phyloP scores from a whole-genome alignment of 768 basidiomycete genomes.

The Panellus pusillus region DNA sequence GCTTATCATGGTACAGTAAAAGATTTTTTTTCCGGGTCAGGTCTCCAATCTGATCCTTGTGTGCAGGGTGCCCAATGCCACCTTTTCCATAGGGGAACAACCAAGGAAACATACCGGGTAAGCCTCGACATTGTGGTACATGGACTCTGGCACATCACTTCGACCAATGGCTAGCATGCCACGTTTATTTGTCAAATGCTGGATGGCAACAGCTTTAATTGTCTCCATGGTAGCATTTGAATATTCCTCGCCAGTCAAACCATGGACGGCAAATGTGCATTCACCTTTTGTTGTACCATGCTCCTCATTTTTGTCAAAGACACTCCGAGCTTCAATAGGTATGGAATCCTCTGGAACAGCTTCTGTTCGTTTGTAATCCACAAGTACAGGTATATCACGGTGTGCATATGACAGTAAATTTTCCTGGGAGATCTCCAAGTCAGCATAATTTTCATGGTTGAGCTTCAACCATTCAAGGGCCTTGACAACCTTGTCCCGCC shows the following conservation, averaged over 20 bases:
- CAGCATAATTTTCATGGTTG: slow-evolving; percentile 13
- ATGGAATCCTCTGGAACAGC: not conserved
- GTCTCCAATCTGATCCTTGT: slow-evolving; percentile 14
- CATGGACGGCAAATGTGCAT: slow-evolving; percentile 40
- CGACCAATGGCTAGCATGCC: slow-evolving; percentile 25
- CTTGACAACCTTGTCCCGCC: slow-evolving; percentile 5
- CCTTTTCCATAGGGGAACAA: slow-evolving; percentile 39
- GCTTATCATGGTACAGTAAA: slow-evolving; percentile 33
- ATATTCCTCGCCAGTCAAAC: slow-evolving; percentile 29
- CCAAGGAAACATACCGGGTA: slow-evolving; percentile 43
- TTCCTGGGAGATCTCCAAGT: slow-evolving; percentile 7
- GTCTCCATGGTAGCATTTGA: slow-evolving; percentile 11
- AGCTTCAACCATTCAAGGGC: slow-evolving; percentile 14
- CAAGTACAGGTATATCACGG: slow-evolving; percentile 10
- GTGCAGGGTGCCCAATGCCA: slow-evolving; percentile 24
- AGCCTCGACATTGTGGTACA: slow-evolving; percentile 32
- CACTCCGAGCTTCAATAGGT: not conserved
- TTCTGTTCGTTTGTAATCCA: slow-evolving; percentile 12
- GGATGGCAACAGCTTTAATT: slow-evolving; percentile 24
- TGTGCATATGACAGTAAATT: slow-evolving; percentile 5
- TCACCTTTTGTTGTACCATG: slow-evolving; percentile 24
- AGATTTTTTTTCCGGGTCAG: slow-evolving; percentile 24
- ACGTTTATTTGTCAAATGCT: slow-evolving; percentile 19
- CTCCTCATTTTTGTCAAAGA: slow-evolving; percentile 15
- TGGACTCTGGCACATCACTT: slow-evolving; percentile 18